A percentile compares a stretch with the other conserved stretches of the same genome.
phyloP scores from a whole-genome alignment of 2,329 filamentous ascomycete genomes.

The Cercospora canescens region DNA sequence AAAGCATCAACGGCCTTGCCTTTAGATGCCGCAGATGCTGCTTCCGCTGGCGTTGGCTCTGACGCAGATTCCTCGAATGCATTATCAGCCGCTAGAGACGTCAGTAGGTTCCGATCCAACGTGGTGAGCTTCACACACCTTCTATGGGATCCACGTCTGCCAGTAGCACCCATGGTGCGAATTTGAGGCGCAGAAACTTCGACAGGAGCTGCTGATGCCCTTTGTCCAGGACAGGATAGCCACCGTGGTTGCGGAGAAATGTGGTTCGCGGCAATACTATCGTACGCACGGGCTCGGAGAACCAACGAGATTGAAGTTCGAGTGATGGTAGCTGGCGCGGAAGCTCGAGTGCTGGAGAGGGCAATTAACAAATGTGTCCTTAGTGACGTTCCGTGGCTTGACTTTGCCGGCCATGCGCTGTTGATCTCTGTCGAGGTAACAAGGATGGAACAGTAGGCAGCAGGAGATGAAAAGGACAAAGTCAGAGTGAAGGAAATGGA shows the following conservation, averaged over 20 bases:
- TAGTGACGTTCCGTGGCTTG: background rate
- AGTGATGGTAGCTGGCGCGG: constrained; percentile 60
- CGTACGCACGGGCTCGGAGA: constrained; percentile 61
- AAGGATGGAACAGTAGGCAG: background rate
- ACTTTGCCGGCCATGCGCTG: constrained; percentile 9
- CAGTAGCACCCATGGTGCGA: constrained; percentile 61
- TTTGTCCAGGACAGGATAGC: constrained; percentile 60
- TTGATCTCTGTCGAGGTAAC: background rate
- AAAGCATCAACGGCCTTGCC: constrained; percentile 54
- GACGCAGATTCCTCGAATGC: constrained; percentile 8
- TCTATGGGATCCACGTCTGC: constrained; percentile 57
- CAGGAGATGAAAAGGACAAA: background rate
- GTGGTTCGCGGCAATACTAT: constrained; percentile 54
- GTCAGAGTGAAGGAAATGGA: constrained; percentile 3
- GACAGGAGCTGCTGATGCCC: constrained; percentile 59
- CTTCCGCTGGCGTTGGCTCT: constrained; percentile 68
- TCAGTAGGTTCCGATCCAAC: background rate
- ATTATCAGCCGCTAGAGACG: background rate
- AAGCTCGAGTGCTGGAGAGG: constrained; percentile 55
- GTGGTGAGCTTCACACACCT: background rate
- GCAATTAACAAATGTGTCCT: constrained; percentile 2
- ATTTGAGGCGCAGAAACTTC: constrained; percentile 58
- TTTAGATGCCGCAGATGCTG: constrained; percentile 42
- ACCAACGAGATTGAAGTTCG: constrained; percentile 61
- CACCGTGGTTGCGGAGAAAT: constrained; percentile 60